These are phyloP conservation scores for Solanum infundibuliforme DNA, from an alignment of 257 asterid genomes.

Conservation along the genomic window DNA sequence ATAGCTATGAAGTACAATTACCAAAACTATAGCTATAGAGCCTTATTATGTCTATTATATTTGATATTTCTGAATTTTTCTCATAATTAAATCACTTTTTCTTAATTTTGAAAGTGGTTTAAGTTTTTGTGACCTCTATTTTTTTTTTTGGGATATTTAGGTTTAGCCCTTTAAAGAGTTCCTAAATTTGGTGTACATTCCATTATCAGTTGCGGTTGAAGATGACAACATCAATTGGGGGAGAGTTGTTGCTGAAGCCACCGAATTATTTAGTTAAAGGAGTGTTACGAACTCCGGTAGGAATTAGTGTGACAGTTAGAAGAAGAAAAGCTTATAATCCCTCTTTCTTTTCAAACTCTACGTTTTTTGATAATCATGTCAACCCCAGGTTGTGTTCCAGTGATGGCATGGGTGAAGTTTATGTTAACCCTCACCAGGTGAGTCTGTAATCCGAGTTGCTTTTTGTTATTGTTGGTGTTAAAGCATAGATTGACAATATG, in stretches of 20 bases:
- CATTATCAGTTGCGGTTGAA: background rate
- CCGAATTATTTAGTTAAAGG: slow-evolving; percentile 12
- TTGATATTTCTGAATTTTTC: background rate
- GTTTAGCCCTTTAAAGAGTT: background rate
- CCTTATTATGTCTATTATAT: background rate
- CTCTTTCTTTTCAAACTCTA: background rate
- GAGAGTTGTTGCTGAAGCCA: slow-evolving; percentile 39
- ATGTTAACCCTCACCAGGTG: slow-evolving; percentile 19
- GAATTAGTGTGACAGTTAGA: slow-evolving; percentile 15
- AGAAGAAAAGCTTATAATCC: background rate
- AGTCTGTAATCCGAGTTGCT: background rate
- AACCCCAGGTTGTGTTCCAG: slow-evolving; percentile 18
- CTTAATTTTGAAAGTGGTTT: background rate
- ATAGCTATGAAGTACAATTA: no score
- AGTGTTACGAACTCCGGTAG: slow-evolving; percentile 9
- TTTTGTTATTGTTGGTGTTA: background rate
- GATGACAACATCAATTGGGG: slow-evolving; percentile 28
- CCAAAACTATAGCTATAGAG: no score
- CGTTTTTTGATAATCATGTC: background rate
- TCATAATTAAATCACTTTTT: no score
- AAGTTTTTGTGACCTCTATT: background rate
- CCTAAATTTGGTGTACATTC: background rate
- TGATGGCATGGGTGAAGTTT: slow-evolving; percentile 35
- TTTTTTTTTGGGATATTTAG: background rate
- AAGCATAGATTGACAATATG: background rate